Evolutionary conservation across 2,329 filamentous ascomycete genomes (phyloP).

Genomic region (Periconia sp.): DNA sequence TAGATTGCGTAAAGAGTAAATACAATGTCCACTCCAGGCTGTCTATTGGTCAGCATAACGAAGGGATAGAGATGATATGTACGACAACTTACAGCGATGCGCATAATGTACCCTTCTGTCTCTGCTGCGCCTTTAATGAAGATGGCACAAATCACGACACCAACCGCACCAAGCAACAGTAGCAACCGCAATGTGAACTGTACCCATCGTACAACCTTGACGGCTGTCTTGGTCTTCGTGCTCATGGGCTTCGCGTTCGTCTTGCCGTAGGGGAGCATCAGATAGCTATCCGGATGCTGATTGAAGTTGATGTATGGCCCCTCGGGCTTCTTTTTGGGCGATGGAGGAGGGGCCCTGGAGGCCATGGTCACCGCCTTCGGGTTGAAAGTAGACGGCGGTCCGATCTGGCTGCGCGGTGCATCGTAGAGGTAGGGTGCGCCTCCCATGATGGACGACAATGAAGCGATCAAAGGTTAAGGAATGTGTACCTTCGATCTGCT

Average conservation of each 20-base stretch:
- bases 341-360: conserved; percentile 66
- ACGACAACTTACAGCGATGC: conserved; percentile 65
- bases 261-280: conserved; percentile 64
- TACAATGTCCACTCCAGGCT: conserved; percentile 75
- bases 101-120: conserved; percentile 72
- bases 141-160: conserved; percentile 74
- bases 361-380: conserved; percentile 83
- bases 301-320: conserved; percentile 83
- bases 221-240: conserved; percentile 66
- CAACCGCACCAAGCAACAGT: conserved; percentile 69
- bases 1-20: conserved; percentile 78
- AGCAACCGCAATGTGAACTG: conserved; percentile 70
- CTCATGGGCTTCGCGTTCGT: conserved; percentile 67
- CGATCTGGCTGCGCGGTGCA: conserved; percentile 51
- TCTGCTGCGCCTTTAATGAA: conserved; percentile 69
- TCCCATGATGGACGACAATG: conserved; percentile 32
- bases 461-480: conserved; percentile 24
- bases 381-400: conserved; percentile 67
- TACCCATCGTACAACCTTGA: conserved; percentile 68
- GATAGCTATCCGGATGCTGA: conserved; percentile 77
- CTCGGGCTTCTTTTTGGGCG: conserved; percentile 63
- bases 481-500: conserved; percentile 26
- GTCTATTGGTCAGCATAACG: conserved; percentile 14
- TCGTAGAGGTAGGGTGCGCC: conserved; percentile 74
- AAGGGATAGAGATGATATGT: neutral